A percentile compares a stretch with the other conserved stretches of the same genome.
Conservation (phyloP, 441 rosid species). For the Pelargonium citronellum region DNA sequence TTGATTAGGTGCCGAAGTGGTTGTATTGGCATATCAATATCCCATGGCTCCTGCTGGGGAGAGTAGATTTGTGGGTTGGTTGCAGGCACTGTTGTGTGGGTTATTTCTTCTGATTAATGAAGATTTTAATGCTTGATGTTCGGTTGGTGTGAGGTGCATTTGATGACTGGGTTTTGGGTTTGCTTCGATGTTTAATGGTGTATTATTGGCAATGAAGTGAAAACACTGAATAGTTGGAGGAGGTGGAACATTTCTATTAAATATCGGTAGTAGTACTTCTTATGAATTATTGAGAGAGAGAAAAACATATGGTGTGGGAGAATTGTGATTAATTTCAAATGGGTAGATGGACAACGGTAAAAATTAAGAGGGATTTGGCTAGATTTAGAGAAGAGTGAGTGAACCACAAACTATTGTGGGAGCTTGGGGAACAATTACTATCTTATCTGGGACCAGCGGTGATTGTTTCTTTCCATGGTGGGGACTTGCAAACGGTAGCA, state of each 20-base stretch:
- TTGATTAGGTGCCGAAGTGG: constrained; percentile 1
- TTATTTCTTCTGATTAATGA: neutral
- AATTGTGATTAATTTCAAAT: constrained; percentile 7
- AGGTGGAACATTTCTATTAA: constrained; percentile 21
- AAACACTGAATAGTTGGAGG: constrained; percentile 37
- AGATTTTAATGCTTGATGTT: constrained; percentile 11
- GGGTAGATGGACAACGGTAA: constrained; percentile 17
- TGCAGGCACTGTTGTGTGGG: constrained; percentile 14
- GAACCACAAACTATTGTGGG: constrained; percentile 16
- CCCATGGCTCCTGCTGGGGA: neutral
- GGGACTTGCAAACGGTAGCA: neutral
- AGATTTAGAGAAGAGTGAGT: neutral
- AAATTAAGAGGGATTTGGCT: constrained; percentile 18
- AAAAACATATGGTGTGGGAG: constrained; percentile 3
- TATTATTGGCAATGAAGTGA: constrained; percentile 8
- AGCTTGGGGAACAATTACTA: constrained; percentile 13
- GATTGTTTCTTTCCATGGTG: constrained; percentile 4
- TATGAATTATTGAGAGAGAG: constrained; percentile 29
- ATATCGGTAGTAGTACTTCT: constrained; percentile 21
- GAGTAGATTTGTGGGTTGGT: constrained; percentile 14
- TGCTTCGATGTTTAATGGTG: constrained; percentile 25
- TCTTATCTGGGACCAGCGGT: neutral
- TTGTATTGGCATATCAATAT: neutral
- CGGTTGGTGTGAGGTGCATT: constrained; percentile 25
- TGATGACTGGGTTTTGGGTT: constrained; percentile 32